Evolutionary conservation across 768 basidiomycete genomes (phyloP).

Genomic region (Russula sp.): DNA sequence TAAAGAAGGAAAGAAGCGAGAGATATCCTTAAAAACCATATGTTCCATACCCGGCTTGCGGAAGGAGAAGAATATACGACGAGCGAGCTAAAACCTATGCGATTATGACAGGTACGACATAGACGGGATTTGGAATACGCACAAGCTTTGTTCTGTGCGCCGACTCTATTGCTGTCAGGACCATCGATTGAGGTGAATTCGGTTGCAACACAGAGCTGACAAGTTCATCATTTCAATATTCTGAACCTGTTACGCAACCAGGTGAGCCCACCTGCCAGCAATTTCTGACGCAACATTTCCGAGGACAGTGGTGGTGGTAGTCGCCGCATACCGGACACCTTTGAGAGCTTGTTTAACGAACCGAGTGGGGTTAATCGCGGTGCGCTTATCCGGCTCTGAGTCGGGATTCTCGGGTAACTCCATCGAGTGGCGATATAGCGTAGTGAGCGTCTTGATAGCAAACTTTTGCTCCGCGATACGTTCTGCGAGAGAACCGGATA

Average conservation of each 20-base stretch:
- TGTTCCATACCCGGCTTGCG: constrained; percentile 51
- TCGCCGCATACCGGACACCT: constrained; percentile 66
- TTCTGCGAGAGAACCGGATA: constrained; percentile 39
- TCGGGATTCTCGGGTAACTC: constrained; percentile 67
- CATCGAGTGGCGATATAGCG: constrained; percentile 71
- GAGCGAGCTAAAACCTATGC: constrained; percentile 52
- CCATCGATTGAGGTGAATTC: constrained; percentile 77
- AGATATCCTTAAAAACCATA: constrained; percentile 63
- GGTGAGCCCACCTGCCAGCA: constrained; percentile 39
- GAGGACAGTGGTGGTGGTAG: constrained; percentile 72
- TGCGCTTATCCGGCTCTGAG: constrained; percentile 31
- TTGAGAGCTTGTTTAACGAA: constrained; percentile 66
- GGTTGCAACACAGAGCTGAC: constrained; percentile 74
- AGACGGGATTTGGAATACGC: constrained; percentile 17
- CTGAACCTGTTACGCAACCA: background rate
- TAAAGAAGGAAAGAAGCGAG: constrained; percentile 56
- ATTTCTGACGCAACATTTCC: constrained; percentile 60
- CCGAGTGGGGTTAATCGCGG: constrained; percentile 47
- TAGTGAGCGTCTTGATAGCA: constrained; percentile 62
- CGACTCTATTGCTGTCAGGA: constrained; percentile 71
- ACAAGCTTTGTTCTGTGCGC: constrained; percentile 75
- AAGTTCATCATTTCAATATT: background rate
- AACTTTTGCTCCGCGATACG: constrained; percentile 80
- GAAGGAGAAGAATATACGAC: constrained; percentile 84
- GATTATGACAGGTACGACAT: background rate